These are phyloP conservation scores for Priceomyces carsonii DNA, from an alignment of 805 yeast genomes.

Conservation along the genomic window DNA sequence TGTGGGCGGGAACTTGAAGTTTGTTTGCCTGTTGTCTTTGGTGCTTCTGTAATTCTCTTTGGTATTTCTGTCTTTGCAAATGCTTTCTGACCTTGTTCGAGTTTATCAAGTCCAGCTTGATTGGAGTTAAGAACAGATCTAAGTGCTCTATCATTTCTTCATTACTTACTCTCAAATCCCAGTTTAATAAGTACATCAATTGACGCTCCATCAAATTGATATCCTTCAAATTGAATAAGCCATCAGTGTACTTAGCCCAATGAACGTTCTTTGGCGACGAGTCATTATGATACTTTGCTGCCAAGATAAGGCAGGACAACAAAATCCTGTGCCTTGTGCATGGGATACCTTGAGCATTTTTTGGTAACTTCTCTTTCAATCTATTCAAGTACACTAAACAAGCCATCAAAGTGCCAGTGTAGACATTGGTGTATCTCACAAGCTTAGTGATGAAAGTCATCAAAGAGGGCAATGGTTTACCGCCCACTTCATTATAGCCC, in stretches of 20 bases:
- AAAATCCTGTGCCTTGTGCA: slow-evolving; percentile 80
- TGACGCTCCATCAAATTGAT: slow-evolving; percentile 82
- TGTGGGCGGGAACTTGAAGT: slow-evolving; percentile 8
- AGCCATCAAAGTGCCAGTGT: slow-evolving; percentile 75
- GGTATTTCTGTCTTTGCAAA: slow-evolving; percentile 24
- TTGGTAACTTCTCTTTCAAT: slow-evolving; percentile 60
- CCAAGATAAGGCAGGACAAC: slow-evolving; percentile 69
- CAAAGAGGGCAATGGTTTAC: slow-evolving; percentile 60
- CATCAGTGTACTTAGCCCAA: slow-evolving; percentile 81
- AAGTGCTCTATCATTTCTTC: slow-evolving; percentile 44
- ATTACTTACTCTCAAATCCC: slow-evolving; percentile 59
- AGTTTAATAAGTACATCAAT: slow-evolving; percentile 62
- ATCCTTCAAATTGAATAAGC: slow-evolving; percentile 65
- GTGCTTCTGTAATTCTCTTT: slow-evolving; percentile 12
- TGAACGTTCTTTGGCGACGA: slow-evolving; percentile 75
- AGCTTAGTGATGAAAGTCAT: slow-evolving; percentile 72
- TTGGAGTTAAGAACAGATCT: slow-evolving; percentile 51
- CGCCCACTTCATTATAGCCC: slow-evolving; percentile 19
- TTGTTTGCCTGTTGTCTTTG: slow-evolving; percentile 8
- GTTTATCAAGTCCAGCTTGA: slow-evolving; percentile 40
- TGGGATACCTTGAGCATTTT: slow-evolving; percentile 73
- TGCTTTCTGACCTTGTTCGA: slow-evolving; percentile 33
- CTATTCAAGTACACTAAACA: slow-evolving; percentile 68
- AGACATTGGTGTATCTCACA: slow-evolving; percentile 76
- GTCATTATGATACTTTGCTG: slow-evolving; percentile 76